Base-by-base conservation (phyloP, 2,329 filamentous ascomycete species). In the Colletotrichum incanum region DNA sequence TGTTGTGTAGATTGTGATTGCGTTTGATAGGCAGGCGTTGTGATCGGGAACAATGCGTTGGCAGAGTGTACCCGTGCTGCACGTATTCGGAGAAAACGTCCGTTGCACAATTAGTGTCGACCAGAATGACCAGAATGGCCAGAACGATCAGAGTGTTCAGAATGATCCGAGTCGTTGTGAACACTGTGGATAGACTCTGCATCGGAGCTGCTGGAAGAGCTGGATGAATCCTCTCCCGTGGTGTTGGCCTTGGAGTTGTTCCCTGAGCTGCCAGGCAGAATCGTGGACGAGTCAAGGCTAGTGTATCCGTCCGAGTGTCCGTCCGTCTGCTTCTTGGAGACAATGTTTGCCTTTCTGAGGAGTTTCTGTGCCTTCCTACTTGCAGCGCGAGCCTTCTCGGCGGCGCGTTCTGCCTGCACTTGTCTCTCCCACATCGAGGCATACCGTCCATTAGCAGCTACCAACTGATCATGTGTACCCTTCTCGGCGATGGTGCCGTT, bases 381-480 rank as follows among this genome's bases (percentile, higher is more conserved):
- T 8, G 84, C 84, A 60, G 81, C 79, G 41, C 83, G 82, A 43
- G 90, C 90, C 78, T 91, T 87, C 67, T 89, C 87, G 3, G 89
- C 90, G 7, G 93, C 93, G 74, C 88, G 88, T 79, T 95, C 93
- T 2, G 93, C 93, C 72, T 92, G 89, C 74, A 93, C 95, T 81
- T 98, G 95, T 82, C 95, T 96, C 74, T 92, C 91, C 95, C 95
- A 98, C 91, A 98, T 95, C 72, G 91, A 92, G 14, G 90, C 89
- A 78, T 98, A 98, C 72, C 91, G 90, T 16, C 94, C 94, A 39
- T 90, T 90, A 59, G 89, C 84, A 2, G 86, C 86, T 6, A 97
- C 85, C 4, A 98, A 87, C 76, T 96, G 91, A 20, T 93, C 88
- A 78, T 98, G 95, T 0, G 91, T 95, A 20, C 94, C 94, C 59